Evolutionary conservation across 495 filamentous ascomycete species (phyloP).

Genomic region (Penicillium maclennaniae): DNA sequence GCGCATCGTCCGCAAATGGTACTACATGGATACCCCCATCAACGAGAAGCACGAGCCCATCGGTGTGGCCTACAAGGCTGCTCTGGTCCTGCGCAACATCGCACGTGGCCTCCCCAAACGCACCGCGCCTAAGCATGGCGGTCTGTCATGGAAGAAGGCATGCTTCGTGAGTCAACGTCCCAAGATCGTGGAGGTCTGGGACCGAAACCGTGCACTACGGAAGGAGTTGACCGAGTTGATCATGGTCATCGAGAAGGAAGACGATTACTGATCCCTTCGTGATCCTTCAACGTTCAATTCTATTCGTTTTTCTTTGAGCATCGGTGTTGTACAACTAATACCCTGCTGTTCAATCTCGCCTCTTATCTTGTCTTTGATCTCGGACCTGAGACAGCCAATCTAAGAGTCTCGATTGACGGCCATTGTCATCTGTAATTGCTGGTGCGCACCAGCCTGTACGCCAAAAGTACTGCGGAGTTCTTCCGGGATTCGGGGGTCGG

Average conservation of each 20-base stretch:
- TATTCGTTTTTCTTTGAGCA: slow-evolving; percentile 8
- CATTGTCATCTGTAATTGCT: background rate
- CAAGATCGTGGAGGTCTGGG: slow-evolving; percentile 43
- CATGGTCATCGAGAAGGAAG: slow-evolving; percentile 43
- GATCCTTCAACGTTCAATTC: slow-evolving; percentile 3
- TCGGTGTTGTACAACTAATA: slow-evolving; percentile 26
- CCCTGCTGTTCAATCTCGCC: slow-evolving; percentile 11
- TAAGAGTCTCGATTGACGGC: background rate
- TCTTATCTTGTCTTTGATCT: background rate
- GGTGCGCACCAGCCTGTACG: slow-evolving; percentile 3
- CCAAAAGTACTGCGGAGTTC: slow-evolving; percentile 22
- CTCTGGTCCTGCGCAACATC: slow-evolving; percentile 84
- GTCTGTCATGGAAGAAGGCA: slow-evolving; percentile 41
- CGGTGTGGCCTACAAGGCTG: slow-evolving; percentile 80
- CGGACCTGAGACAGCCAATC: background rate
- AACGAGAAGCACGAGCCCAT: slow-evolving; percentile 79
- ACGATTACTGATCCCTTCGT: slow-evolving; percentile 31
- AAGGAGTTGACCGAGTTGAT: slow-evolving; percentile 44
- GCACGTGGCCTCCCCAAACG: slow-evolving; percentile 63
- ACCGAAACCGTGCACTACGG: slow-evolving; percentile 42
- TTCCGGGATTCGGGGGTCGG: slow-evolving; percentile 13
- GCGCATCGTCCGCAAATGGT: slow-evolving; percentile 41
- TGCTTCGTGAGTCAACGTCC: slow-evolving; percentile 40
- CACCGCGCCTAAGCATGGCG: slow-evolving; percentile 28
- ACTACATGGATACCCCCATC: slow-evolving; percentile 61